These are phyloP conservation scores for Leishmania martiniquensis DNA, from an alignment of 208 protist species.

Conservation along the genomic window DNA sequence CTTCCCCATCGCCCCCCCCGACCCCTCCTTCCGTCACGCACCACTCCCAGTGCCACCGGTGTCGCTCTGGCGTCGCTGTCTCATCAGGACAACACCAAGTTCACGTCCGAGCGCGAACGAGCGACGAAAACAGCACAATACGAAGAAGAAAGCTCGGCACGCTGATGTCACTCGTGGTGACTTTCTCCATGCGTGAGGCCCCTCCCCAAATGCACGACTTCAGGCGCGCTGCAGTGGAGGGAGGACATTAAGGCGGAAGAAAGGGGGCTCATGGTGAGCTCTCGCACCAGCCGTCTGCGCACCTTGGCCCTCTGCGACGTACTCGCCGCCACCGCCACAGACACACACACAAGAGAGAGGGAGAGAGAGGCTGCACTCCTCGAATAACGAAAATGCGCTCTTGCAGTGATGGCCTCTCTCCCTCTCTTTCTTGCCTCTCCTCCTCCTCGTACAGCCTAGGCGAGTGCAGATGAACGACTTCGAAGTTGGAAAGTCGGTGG, in stretches of 20 bases:
- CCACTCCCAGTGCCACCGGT: neutral
- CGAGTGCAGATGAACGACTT: constrained; percentile 40
- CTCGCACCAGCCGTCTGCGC: neutral
- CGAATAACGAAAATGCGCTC: neutral
- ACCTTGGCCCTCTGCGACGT: no score
- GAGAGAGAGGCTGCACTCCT: no score
- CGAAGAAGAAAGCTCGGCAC: neutral
- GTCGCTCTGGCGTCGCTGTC: neutral
- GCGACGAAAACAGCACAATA: no score
- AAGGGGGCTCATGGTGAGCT: neutral
- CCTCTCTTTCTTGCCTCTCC: neutral
- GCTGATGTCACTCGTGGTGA: neutral
- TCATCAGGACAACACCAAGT: no score
- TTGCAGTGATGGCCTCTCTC: neutral
- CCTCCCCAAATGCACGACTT: neutral
- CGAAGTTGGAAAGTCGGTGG: constrained; percentile 49
- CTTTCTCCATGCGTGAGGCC: neutral
- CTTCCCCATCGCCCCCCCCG: neutral
- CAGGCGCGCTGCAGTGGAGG: neutral
- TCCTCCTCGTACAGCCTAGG: neutral
- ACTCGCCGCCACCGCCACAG: no score
- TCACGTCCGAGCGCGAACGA: no score
- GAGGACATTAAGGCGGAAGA: neutral
- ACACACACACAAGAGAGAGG: no score
- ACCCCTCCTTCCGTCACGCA: neutral